These are phyloP conservation scores for Capronia epimyces DNA, from an alignment of 2,329 filamentous ascomycete genomes.

Conservation along the genomic window DNA sequence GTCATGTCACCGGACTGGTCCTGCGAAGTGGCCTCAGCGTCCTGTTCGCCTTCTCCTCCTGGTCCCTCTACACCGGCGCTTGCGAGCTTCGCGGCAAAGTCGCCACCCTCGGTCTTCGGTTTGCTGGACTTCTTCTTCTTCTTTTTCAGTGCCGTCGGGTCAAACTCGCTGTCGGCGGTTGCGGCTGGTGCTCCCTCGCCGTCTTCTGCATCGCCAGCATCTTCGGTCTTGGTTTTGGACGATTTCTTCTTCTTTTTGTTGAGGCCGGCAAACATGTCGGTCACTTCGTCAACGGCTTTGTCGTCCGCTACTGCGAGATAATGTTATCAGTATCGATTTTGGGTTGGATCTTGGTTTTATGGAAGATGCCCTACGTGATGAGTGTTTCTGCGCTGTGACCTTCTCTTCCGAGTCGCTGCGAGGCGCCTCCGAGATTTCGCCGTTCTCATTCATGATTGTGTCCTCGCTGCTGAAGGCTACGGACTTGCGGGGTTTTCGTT, in stretches of 20 bases:
- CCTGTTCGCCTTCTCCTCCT: conserved; percentile 52
- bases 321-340: conserved; percentile 28
- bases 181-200: conserved; percentile 35
- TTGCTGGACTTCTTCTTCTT: conserved; percentile 79
- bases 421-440: conserved; percentile 66
- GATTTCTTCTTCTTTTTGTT: conserved; percentile 70
- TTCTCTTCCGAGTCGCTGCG: conserved; percentile 63
- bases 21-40: conserved; percentile 35
- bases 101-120: conserved; percentile 54
- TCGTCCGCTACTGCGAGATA: conserved; percentile 39
- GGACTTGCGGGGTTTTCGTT: conserved; percentile 79
- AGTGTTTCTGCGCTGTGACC: conserved; percentile 75
- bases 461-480: conserved; percentile 88
- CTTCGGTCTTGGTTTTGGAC: conserved; percentile 51
- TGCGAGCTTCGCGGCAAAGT: conserved; percentile 63
- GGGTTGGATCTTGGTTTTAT: conserved; percentile 12
- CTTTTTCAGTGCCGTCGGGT: conserved; percentile 63
- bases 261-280: conserved; percentile 61
- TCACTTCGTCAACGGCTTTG: conserved; percentile 60
- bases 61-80: conserved; percentile 54
- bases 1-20: conserved; percentile 67
- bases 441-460: conserved; percentile 82
- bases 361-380: conserved; percentile 9
- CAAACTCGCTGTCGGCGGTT: conserved; percentile 59
- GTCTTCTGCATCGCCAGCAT: conserved; percentile 45